Base-by-base conservation (phyloP, 805 yeast species). In the Lachancea lanzarotensis region DNA sequence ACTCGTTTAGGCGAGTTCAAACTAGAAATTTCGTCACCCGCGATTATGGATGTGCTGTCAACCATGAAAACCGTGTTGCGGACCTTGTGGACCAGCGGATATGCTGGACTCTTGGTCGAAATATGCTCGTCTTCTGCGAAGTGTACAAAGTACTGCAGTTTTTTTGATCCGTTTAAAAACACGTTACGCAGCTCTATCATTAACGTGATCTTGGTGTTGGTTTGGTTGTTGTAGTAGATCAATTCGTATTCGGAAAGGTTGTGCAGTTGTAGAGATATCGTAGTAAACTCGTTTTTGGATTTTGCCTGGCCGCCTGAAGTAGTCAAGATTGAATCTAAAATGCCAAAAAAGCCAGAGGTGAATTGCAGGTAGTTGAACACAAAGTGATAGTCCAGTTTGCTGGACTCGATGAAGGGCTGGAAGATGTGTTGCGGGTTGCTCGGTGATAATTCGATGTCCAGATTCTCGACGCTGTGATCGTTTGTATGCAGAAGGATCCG, bases 301-400 rank as follows among this genome's bases (percentile, higher is more conserved):
- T 32, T 30, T 19, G 17, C 43, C 4, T n/a, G 18, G 22, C 22
- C 32, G 18, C 22, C 29, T 6, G 43, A 26, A 8, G 25, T 15
- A 12, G 42, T 38, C 15, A 38, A 17, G 27, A 42, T 42, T 8
- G 32, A 22, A n/a, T 29, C 29, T 11, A 43, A 26, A 6, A 43
- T 42, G 7, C 38, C 46, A 19, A 43, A 43, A 31, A 43, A 43
- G 27, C 46, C 38, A 11, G 46, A 60, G 1, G 69, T 63, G 42
- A 63, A 63, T 37, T 62, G 67, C 38, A 63, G 42, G 42, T 63
- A 63, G 45, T 61, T 59, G 54, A 65, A 65, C 17, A 63, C 56
- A 35, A 60, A 60, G 46, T 62, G 64, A 43, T 62, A 61, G 47
- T 59, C 62, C 48, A 55, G 45, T 32, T 51, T 52, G n/a, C 52